Percentiles rank a stretch among this genome's conserved stretches.
Evolutionary conservation across 495 filamentous ascomycete genomes (phyloP).

Genomic region (Platismatia glauca): DNA sequence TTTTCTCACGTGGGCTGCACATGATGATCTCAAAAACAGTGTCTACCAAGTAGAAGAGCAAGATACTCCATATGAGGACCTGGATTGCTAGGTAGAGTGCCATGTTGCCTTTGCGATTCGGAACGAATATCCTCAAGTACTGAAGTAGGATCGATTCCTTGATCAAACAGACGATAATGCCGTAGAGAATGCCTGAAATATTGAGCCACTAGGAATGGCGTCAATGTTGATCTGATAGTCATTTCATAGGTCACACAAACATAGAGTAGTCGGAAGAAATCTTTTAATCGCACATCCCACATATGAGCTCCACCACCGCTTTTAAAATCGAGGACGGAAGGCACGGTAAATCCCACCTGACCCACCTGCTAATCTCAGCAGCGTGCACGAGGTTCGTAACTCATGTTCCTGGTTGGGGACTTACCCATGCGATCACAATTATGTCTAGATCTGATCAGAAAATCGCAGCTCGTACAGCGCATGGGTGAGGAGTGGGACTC

Average conservation of each 20-base stretch:
- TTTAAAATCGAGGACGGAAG: no score
- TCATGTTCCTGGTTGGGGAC: no score
- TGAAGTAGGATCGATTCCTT: slow-evolving; percentile 22
- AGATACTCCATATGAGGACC: slow-evolving; percentile 7
- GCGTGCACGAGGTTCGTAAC: no score
- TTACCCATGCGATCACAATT: no score
- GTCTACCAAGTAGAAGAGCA: slow-evolving; percentile 8
- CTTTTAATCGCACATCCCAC: slow-evolving; percentile 16
- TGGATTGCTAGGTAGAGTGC: slow-evolving; percentile 11
- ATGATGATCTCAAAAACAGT: not conserved
- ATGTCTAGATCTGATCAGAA: no score
- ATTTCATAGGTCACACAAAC: not conserved
- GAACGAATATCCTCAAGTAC: slow-evolving; percentile 20
- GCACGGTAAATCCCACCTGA: not conserved
- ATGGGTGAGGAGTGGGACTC: no score
- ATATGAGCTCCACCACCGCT: slow-evolving; percentile 11
- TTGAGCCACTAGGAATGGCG: not conserved
- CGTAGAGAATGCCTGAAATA: slow-evolving; percentile 9
- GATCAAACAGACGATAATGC: slow-evolving; percentile 9
- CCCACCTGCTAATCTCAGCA: not conserved
- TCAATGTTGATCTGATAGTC: not conserved
- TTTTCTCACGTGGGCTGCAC: slow-evolving; percentile 33
- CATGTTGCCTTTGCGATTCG: slow-evolving; percentile 15
- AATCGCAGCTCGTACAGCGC: no score
- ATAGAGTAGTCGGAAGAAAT: slow-evolving; percentile 15